Base-by-base conservation (phyloP, 129 eudicot species). In the Lonicera japonica region DNA sequence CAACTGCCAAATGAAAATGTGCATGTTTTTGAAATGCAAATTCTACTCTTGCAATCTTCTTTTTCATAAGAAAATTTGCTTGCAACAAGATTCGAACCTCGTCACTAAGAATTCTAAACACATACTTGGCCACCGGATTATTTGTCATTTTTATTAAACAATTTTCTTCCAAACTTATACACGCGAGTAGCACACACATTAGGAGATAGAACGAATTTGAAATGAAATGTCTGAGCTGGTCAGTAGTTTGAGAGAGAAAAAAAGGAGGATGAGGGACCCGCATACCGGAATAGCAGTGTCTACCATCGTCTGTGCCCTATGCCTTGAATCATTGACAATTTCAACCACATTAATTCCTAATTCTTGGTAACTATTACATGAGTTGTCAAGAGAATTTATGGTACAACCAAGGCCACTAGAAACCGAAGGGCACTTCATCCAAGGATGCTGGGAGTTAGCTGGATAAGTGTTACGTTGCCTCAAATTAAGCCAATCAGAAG, bases 241-340 rank as follows among this genome's bases (percentile, higher is more conserved):
- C n/a, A n/a, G n/a, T n/a, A n/a, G n/a, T n/a, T n/a, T n/a, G 12
- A 10, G 66, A 48, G 46, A 34, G 51, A 54, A 21, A 29, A 8
- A 51, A 16, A 40, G 46, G 12, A 23, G 5, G 43, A 18, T 11
- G 64, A 22, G 55, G 23, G 21, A 25, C 17, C 54, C 50, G 5
- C 52, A 51, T 66, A 83, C 90, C 90, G 79, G 80, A 63, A 76
- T 56, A 13, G 83, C 86, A 55, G 75, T 66, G 73, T 77, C 72
- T 60, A 83, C 90, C 80, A 83, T 77, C 58, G 58, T 65, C 19
- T 66, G 79, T 54, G 83, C 86, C 71, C 75, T 80, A 19, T 63
- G 52, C 61, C 70, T 83, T 34, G 86, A 83, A 65, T 64, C 64
- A 61, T 70, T 69, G 55, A 80, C 74, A 60, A 70, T 80, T 64